Conservation (phyloP, 176 grass and related monocot genomes). For the Oryza officinalis region DNA sequence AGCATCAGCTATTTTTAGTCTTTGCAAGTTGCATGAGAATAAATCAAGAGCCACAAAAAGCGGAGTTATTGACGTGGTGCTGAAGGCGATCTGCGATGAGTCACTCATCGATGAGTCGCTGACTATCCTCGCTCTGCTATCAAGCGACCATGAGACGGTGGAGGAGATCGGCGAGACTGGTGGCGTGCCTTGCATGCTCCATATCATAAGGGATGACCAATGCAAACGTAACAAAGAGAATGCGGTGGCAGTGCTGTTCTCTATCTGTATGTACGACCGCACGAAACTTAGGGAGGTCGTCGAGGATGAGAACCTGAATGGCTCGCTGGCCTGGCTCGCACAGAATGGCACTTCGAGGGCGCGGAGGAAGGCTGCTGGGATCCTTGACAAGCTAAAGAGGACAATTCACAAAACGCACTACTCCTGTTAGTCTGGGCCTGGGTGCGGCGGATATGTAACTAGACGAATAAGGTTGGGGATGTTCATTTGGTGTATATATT, state of each 20-base stretch:
- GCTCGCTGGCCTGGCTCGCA: constrained; percentile 52
- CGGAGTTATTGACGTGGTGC: constrained; percentile 53
- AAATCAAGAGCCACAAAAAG: constrained; percentile 55
- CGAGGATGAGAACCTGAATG: constrained; percentile 55
- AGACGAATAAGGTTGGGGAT: constrained; percentile 18
- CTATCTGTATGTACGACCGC: constrained; percentile 65
- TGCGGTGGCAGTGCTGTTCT: constrained; percentile 55
- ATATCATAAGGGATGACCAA: constrained; percentile 54
- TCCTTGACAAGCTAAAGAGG: constrained; percentile 71
- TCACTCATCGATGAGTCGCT: constrained; percentile 62
- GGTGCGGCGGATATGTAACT: background rate
- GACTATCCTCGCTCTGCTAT: constrained; percentile 64
- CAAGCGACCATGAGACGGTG: constrained; percentile 57
- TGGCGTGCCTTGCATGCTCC: constrained; percentile 57
- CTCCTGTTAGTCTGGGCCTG: constrained; percentile 53
- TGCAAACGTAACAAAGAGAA: constrained; percentile 81
- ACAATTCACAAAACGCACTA: constrained; percentile 41
- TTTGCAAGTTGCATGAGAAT: constrained; percentile 73
- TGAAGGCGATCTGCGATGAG: constrained; percentile 48
- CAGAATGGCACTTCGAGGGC: constrained; percentile 64
- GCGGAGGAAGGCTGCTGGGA: constrained; percentile 54
- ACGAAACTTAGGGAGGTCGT: constrained; percentile 49
- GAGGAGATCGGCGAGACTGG: constrained; percentile 56
- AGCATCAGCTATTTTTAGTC: constrained; percentile 71
- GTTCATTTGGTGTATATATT: constrained; percentile 52